phyloP scores from a whole-genome alignment of 2,329 filamentous ascomycete genomes.

The Simplicillium sp. region DNA sequence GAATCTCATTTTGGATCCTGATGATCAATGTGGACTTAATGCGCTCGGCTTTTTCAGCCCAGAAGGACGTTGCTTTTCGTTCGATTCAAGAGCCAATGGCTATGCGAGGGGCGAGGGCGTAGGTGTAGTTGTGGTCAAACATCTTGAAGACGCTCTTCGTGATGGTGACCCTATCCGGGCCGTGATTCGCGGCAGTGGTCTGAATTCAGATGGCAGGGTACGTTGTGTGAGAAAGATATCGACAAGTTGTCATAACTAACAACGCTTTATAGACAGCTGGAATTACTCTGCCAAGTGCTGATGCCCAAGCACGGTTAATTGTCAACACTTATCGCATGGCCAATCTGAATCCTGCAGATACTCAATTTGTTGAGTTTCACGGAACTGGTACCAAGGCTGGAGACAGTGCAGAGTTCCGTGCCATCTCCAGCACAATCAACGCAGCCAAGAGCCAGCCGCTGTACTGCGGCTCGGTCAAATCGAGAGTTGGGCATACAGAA shows the following conservation, averaged over 20 bases:
- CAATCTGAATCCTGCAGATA: conserved; percentile 8
- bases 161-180: conserved; percentile 12
- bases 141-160: conserved; percentile 24
- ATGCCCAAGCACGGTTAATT: conserved; percentile 23
- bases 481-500: conserved; percentile 11
- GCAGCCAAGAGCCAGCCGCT: not conserved
- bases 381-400: conserved; percentile 14
- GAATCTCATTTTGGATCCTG: conserved; percentile 13
- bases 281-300: conserved; percentile 25
- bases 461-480: conserved; percentile 8
- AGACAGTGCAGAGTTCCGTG: conserved; percentile 24
- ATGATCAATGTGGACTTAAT: conserved; percentile 1
- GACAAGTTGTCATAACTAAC: no score
- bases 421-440: conserved; percentile 5
- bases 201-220: conserved; percentile 25
- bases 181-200: conserved; percentile 16
- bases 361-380: conserved; percentile 1
- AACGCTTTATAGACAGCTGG: no score
- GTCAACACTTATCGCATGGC: conserved; percentile 19
- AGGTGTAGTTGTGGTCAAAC: conserved; percentile 27
- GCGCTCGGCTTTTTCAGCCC: conserved; percentile 11
- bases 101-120: conserved; percentile 34
- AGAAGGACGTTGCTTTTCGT: conserved; percentile 12
- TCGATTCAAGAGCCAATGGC: conserved; percentile 28
- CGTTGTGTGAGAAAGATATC: no score